phyloP scores from a whole-genome alignment of 2,329 filamentous ascomycete species.

The Phialophora verrucosa region DNA sequence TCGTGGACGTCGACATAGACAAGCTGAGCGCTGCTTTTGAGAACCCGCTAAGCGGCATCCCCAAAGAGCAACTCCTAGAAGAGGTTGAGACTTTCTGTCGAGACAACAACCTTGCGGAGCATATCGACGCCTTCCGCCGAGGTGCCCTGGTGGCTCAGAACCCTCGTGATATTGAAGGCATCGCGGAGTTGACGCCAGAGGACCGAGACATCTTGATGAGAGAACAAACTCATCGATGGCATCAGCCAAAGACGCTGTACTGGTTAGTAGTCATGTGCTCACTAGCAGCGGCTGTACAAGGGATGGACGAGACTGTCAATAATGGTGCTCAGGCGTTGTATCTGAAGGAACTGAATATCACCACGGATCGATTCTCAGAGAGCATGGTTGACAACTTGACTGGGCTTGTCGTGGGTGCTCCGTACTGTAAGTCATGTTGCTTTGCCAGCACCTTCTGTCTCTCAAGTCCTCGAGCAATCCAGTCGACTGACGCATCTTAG shows the following conservation, averaged over 20 bases:
- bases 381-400: conserved; percentile 46
- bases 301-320: conserved; percentile 59
- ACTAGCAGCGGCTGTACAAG: conserved; percentile 61
- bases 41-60: conserved; percentile 62
- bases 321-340: conserved; percentile 51
- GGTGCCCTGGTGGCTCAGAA: conserved; percentile 60
- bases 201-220: conserved; percentile 52
- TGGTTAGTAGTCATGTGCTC: conserved; percentile 56
- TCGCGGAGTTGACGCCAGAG: conserved; percentile 53
- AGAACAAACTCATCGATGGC: conserved; percentile 59
- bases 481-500: not conserved
- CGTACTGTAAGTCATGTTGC: conserved; percentile 43
- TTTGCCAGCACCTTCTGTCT: not conserved
- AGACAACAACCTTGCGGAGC: conserved; percentile 55
- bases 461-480: not conserved
- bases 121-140: conserved; percentile 57
- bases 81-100: conserved; percentile 62
- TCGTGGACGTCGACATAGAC: conserved; percentile 29
- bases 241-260: conserved; percentile 57
- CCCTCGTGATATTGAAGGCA: conserved; percentile 55
- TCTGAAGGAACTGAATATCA: conserved; percentile 31
- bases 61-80: conserved; percentile 58
- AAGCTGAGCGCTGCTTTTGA: conserved; percentile 51
- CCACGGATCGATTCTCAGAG: conserved; percentile 38
- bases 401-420: conserved; percentile 53